phyloP scores from a whole-genome alignment of 1,139 yeast species.

The Zygoascus meyerae region DNA sequence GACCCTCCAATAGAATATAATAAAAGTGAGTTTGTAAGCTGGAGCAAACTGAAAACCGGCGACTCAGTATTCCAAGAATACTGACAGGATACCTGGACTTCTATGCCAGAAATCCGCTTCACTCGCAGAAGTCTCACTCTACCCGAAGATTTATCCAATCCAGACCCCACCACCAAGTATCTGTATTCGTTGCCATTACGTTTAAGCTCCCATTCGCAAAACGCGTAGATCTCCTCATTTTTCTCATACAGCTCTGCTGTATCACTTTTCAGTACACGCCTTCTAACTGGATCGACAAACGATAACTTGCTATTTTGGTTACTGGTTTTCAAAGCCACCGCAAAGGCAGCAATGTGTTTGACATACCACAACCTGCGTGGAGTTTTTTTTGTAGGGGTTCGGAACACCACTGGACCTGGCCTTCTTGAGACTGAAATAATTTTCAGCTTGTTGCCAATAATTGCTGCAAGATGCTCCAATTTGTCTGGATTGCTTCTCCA shows the following conservation, averaged over 20 bases:
- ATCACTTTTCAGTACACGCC: conserved; percentile 2
- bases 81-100: conserved; percentile 15
- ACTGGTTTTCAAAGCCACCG: conserved; percentile 24
- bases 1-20: not conserved
- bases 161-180: conserved; percentile 20
- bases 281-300: conserved; percentile 25
- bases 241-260: conserved; percentile 10
- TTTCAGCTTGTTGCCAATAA: conserved; percentile 49
- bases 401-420: conserved; percentile 23
- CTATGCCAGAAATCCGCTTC: conserved; percentile 12
- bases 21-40: conserved; percentile 2
- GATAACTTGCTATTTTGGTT: conserved; percentile 11
- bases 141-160: conserved; percentile 8
- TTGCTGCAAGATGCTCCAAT: conserved; percentile 30
- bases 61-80: conserved; percentile 23
- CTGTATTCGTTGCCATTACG: conserved; percentile 14
- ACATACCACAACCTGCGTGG: conserved; percentile 39
- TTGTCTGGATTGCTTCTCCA: not conserved
- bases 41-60: conserved; percentile 19
- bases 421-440: conserved; percentile 32
- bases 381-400: conserved; percentile 38
- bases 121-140: conserved; percentile 16
- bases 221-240: conserved; percentile 16
- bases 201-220: conserved; percentile 19
- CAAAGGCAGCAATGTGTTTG: conserved; percentile 37